Evolutionary conservation across 176 grass and related monocot species (phyloP), one percentile per base, ranked within the genome.

Genomic region (Typha latifolia): DNA sequence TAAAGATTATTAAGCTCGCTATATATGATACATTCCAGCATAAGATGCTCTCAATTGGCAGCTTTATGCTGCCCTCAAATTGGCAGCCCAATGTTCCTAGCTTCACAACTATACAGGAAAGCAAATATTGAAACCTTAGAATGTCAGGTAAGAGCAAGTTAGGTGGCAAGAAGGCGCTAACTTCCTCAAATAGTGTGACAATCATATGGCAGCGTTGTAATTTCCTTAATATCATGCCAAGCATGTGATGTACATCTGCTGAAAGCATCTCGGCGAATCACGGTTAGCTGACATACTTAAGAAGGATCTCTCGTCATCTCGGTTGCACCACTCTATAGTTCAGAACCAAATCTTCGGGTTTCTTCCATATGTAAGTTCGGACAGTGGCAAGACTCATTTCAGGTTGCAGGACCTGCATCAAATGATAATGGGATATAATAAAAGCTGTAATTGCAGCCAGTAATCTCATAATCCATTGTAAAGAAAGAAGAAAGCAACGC

Each of bases 341-440:
- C 67, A 99, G 86, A 83, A 93, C 82, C 84, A 99, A 74, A 72
- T 99, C 89, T 68, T 99, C 89, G 3, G 83, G 68, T 74, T 90
- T 99, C 83, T 93, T 99, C 94, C 94, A 99, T 18, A 99, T 80
- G 68, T 93, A 93, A 66, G 89, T 82, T 72, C 83, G 61, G 15
- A 99, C 89, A 11, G 89, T 93, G 31, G 85, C 94, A 76, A 99
- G 81, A 78, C 94, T 99, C 94, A 90, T 93, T 67, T 93, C 83
- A 51, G 73, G 84, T 18, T 63, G 69, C 61, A 99, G 73, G 61
- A 90, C 81, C 94, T 99, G 79, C 53, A 68, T 67, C 71, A 81
- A 0, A 66, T 3, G 64, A 24, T 22, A 80, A 12, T 47, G n/a
- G 4, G 3, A 59, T 59, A 59, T 19, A 9, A 59, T 59, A 59